Percentiles rank a stretch among this genome's conserved stretches.
These are phyloP conservation scores for Aureobasidium sp. DNA, from an alignment of 2,329 filamentous ascomycete species.

Conservation along the genomic window DNA sequence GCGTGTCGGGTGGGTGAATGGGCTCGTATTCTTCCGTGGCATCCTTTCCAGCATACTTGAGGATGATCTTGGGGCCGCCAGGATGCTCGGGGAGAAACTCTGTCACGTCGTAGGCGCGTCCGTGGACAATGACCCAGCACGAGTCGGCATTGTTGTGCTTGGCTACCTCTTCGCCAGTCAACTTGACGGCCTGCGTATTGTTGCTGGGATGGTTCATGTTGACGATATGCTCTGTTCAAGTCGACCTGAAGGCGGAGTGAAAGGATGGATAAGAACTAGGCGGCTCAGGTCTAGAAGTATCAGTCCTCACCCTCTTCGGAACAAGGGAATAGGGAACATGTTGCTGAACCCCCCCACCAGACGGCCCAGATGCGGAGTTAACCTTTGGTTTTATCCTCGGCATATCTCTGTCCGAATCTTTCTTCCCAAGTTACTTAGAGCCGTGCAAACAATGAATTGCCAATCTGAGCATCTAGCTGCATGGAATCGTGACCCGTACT, in stretches of 20 bases:
- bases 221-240: not conserved
- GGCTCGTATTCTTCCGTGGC: constrained; percentile 88
- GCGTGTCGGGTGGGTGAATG: constrained; percentile 80
- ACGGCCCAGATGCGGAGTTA: constrained; percentile 10
- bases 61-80: constrained; percentile 83
- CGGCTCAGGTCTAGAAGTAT: not conserved
- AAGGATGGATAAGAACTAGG: not conserved
- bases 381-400: constrained; percentile 9
- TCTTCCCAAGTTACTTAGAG: not conserved
- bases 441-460: not conserved
- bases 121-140: constrained; percentile 88
- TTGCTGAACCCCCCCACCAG: not conserved
- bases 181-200: constrained; percentile 36
- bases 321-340: constrained; percentile 1
- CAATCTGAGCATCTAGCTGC: not conserved
- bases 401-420: not conserved
- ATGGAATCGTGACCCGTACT: not conserved
- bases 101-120: constrained; percentile 76
- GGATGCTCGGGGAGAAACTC: constrained; percentile 88
- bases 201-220: constrained; percentile 37
- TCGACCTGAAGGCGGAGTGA: not conserved
- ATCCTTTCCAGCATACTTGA: constrained; percentile 95
- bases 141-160: constrained; percentile 76
- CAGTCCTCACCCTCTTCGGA: constrained; percentile 2
- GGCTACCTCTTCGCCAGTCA: constrained; percentile 50